Conservation (phyloP, 1,139 yeast species). For the Debaryomycetaceae sp. region DNA sequence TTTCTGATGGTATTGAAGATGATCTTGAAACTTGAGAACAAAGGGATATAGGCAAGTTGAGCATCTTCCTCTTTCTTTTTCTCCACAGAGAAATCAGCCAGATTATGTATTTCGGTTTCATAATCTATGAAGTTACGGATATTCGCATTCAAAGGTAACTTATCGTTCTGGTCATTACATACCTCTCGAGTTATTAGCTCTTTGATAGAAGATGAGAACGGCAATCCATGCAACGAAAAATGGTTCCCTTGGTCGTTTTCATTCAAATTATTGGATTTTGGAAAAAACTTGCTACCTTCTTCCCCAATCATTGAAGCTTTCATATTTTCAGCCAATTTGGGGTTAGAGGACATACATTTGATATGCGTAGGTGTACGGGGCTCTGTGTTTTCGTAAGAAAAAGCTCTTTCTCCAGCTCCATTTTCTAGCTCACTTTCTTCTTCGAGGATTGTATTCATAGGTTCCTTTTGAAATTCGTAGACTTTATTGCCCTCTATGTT, state of each 20-base stretch:
- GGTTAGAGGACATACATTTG: background rate
- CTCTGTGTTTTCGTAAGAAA: background rate
- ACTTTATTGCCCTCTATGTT: background rate
- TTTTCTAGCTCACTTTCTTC: constrained; percentile 4
- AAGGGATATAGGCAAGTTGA: background rate
- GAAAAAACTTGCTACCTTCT: background rate
- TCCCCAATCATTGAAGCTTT: background rate
- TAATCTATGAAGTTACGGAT: constrained; percentile 2
- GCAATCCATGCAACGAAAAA: constrained; percentile 18
- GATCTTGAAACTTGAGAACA: constrained; percentile 1
- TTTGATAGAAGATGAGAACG: constrained; percentile 11
- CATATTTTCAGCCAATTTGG: background rate
- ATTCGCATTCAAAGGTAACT: background rate
- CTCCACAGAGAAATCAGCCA: background rate
- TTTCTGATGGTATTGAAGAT: constrained; percentile 4
- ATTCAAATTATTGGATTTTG: too few species aligned
- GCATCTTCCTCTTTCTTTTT: background rate
- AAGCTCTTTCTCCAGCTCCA: background rate
- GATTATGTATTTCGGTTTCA: constrained; percentile 1
- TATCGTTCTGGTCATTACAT: constrained; percentile 3
- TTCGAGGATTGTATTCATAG: constrained; percentile 9
- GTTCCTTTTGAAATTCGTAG: constrained; percentile 1
- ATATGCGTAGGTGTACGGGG: background rate
- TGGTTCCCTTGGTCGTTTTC: background rate
- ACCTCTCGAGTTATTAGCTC: constrained; percentile 7